Percentiles rank a stretch among this genome's conserved stretches.
phyloP scores from a whole-genome alignment of 192 early-diverging fungal species.

The Rhizophagus sp. region DNA sequence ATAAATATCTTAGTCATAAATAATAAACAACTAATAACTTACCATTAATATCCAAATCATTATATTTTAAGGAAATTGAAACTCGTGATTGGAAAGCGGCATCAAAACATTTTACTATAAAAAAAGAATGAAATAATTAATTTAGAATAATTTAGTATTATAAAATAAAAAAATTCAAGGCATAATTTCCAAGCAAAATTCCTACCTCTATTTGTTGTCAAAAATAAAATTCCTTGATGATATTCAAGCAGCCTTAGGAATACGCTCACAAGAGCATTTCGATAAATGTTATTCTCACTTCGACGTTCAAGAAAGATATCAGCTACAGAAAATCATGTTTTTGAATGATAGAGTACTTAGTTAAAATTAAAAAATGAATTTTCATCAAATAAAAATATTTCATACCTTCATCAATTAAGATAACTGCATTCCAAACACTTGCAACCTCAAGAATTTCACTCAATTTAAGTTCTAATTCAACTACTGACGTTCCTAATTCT shows the following conservation, averaged over 20 bases:
- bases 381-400: too few species aligned
- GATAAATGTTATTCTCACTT: constrained; percentile 42
- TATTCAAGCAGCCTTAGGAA: constrained; percentile 62
- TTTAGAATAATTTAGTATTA: too few species aligned
- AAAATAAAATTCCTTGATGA: constrained; percentile 62
- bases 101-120: constrained; percentile 43
- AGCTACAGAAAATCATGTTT: constrained; percentile 13
- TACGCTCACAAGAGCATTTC: constrained; percentile 60
- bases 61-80: constrained; percentile 53
- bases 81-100: constrained; percentile 55
- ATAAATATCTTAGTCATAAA: too few species aligned
- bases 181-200: not conserved
- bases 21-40: too few species aligned
- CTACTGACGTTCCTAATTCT: constrained; percentile 56
- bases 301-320: constrained; percentile 62
- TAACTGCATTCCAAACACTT: constrained; percentile 54
- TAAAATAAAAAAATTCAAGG: not conserved
- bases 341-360: too few species aligned
- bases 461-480: constrained; percentile 52
- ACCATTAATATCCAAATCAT: constrained; percentile 32
- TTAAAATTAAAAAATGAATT: too few species aligned
- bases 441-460: constrained; percentile 54
- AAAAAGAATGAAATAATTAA: too few species aligned
- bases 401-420: constrained; percentile 48
- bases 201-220: constrained; percentile 62